phyloP scores from a whole-genome alignment of 2,329 filamentous ascomycete species.

The Colletotrichum lini region DNA sequence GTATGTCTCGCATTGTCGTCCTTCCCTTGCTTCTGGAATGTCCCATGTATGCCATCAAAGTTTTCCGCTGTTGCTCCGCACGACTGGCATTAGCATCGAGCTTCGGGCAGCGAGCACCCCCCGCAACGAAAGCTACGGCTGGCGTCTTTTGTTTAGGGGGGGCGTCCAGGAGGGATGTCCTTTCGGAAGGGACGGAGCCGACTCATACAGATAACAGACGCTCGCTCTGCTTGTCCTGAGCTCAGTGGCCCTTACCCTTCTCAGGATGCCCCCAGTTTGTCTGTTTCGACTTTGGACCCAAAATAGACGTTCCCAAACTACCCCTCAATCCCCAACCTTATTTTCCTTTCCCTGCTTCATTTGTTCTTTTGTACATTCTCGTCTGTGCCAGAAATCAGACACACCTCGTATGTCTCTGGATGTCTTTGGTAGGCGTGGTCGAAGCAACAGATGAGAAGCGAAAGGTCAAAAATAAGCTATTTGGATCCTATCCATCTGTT shows the following conservation, averaged over 20 bases:
- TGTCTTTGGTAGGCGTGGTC: background rate
- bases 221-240: slow-evolving; percentile 13
- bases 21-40: slow-evolving; percentile 30
- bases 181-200: background rate
- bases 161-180: background rate
- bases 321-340: slow-evolving; percentile 36
- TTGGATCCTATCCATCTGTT: background rate
- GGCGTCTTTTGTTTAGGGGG: background rate
- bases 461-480: too few relatives aligned
- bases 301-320: slow-evolving; percentile 27
- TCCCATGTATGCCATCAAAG: slow-evolving; percentile 22
- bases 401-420: background rate
- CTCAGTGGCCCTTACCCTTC: slow-evolving; percentile 8
- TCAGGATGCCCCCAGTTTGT: slow-evolving; percentile 27
- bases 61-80: slow-evolving; percentile 12
- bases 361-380: background rate
- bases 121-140: background rate
- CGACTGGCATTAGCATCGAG: slow-evolving; percentile 20
- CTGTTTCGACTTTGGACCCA: slow-evolving; percentile 17
- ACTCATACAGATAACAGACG: slow-evolving; percentile 2
- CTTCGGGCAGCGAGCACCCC: background rate
- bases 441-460: background rate
- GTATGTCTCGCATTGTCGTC: background rate
- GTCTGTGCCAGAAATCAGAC: background rate
- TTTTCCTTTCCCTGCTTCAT: background rate